These are phyloP conservation scores for Vaccinium myrtillus DNA, from an alignment of 148 eudicot species.

Conservation along the genomic window DNA sequence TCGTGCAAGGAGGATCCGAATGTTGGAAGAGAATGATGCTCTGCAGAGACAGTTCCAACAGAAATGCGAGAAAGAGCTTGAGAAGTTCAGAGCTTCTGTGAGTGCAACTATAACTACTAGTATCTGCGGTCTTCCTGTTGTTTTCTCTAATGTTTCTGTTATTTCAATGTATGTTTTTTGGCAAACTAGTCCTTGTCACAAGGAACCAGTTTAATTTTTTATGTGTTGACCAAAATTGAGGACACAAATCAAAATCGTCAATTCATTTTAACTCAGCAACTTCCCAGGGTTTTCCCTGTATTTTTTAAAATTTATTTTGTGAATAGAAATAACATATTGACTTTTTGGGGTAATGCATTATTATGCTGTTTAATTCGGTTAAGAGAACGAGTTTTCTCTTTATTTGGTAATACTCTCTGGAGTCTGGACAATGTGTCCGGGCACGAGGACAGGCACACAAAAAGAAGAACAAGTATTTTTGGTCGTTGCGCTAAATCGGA, in stretches of 20 bases:
- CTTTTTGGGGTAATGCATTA: neutral
- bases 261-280: neutral
- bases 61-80: slow-evolving; percentile 72
- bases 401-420: neutral
- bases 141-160: too few species aligned
- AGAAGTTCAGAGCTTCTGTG: slow-evolving; percentile 49
- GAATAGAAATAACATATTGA: neutral
- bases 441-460: neutral
- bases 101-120: slow-evolving; percentile 18
- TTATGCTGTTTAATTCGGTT: neutral
- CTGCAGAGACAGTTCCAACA: slow-evolving; percentile 79
- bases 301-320: neutral
- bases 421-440: neutral
- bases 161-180: neutral
- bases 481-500: neutral
- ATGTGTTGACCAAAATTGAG: neutral
- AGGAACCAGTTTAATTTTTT: neutral
- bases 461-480: neutral
- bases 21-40: slow-evolving; percentile 74
- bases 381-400: too few species aligned
- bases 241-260: neutral
- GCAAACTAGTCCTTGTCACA: neutral
- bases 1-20: slow-evolving; percentile 60
- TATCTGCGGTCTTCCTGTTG: neutral
- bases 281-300: neutral